Evolutionary conservation across 306 rosid species (phyloP).

Genomic region (Corylus heterophylla): DNA sequence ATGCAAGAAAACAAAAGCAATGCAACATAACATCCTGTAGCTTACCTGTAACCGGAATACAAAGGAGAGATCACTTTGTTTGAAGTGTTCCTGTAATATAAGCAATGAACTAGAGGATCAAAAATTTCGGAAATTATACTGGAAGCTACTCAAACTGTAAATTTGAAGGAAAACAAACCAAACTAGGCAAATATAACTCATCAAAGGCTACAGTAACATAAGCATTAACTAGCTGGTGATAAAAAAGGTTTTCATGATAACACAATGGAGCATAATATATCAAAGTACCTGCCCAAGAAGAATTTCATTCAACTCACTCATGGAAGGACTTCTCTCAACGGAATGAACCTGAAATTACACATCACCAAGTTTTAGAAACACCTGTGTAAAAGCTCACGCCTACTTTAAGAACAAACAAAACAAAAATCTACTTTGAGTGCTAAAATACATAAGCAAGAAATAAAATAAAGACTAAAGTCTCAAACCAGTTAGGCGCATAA

Average conservation of each 20-base stretch:
- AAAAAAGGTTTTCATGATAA: background rate
- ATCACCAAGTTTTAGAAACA: constrained; percentile 23
- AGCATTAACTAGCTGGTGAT: background rate
- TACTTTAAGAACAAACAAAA: constrained; percentile 18
- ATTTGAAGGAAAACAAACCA: background rate
- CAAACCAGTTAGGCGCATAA: background rate
- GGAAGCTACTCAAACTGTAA: background rate
- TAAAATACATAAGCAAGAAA: background rate
- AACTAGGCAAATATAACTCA: constrained; percentile 1
- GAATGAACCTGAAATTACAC: constrained; percentile 80
- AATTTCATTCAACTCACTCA: constrained; percentile 97
- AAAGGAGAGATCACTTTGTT: constrained; percentile 89
- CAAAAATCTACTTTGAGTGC: background rate
- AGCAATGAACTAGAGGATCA: constrained; percentile 2
- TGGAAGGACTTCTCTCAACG: constrained; percentile 95
- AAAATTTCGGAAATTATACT: background rate
- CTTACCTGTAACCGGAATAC: constrained; percentile 97
- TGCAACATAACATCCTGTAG: constrained; percentile 14
- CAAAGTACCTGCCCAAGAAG: constrained; percentile 85
- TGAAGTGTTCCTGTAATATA: constrained; percentile 75
- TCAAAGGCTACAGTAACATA: background rate
- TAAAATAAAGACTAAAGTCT: constrained; percentile 4
- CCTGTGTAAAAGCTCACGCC: constrained; percentile 18
- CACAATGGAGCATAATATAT: constrained; percentile 20
- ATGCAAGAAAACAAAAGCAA: constrained; percentile 14